phyloP scores from a whole-genome alignment of 345 rosid genomes.

The Melaleuca alternifolia region DNA sequence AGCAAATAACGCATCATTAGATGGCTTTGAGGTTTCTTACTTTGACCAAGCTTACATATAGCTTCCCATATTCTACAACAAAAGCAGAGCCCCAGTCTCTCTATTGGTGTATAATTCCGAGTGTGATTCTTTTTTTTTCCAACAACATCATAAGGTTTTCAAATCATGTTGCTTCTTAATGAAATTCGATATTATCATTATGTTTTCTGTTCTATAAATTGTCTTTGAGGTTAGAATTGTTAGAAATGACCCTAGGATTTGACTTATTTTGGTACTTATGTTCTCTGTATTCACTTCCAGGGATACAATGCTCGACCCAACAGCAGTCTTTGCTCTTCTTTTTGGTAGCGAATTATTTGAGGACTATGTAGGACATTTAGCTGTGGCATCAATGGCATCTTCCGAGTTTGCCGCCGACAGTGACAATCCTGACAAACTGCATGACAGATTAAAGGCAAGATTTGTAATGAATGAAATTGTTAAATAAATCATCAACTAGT shows the following conservation, averaged over 20 bases:
- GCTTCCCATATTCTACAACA: not conserved
- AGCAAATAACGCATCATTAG: not conserved
- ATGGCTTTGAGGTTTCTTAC: not conserved
- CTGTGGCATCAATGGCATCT: constrained; percentile 86
- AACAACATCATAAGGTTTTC: not conserved
- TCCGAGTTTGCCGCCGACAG: constrained; percentile 39
- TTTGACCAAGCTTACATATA: not conserved
- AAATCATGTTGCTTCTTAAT: not conserved
- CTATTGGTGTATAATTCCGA: not conserved
- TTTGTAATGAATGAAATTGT: not conserved
- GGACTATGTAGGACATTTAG: constrained; percentile 86
- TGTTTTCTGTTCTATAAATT: not conserved
- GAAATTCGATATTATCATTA: not conserved
- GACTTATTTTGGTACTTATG: not conserved
- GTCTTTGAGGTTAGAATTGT: not conserved
- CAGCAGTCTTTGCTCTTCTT: constrained; percentile 80
- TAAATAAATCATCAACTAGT: not conserved
- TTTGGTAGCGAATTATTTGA: constrained; percentile 95
- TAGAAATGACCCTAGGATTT: not conserved
- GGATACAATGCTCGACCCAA: constrained; percentile 80
- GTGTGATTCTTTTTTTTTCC: not conserved
- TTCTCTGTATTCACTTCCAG: constrained; percentile 19
- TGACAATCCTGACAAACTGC: constrained; percentile 53
- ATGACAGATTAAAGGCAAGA: constrained; percentile 69
- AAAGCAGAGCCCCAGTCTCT: not conserved